Percentiles rank a stretch among this genome's conserved stretches.
Conservation (phyloP, 768 basidiomycete species). For the Dentipellis fragilis region DNA sequence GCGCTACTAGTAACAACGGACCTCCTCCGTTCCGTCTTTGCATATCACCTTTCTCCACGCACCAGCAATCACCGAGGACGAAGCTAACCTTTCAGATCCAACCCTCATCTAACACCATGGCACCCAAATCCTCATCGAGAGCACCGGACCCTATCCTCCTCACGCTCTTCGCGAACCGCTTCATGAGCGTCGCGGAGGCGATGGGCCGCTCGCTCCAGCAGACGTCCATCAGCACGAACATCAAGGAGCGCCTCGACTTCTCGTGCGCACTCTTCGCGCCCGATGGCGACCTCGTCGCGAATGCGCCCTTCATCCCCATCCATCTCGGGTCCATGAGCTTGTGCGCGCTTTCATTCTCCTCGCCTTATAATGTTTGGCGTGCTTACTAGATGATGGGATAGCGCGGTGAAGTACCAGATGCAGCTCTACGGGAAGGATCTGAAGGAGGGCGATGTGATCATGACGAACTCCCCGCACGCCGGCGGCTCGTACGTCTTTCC, state of each 20-base stretch:
- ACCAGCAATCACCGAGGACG: too few relatives aligned
- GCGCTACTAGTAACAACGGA: background rate
- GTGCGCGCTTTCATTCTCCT: constrained; percentile 31
- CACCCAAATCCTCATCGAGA: constrained; percentile 9
- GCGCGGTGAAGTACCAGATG: constrained; percentile 88
- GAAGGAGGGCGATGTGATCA: constrained; percentile 85
- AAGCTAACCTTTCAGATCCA: background rate
- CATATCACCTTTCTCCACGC: background rate
- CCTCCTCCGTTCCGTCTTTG: background rate
- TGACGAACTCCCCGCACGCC: constrained; percentile 86
- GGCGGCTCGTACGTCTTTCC: constrained; percentile 67
- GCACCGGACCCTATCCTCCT: constrained; percentile 79
- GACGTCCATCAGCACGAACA: constrained; percentile 88
- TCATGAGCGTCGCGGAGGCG: constrained; percentile 96
- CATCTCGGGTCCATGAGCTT: constrained; percentile 88
- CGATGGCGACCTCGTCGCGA: constrained; percentile 91
- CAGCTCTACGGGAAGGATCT: constrained; percentile 57
- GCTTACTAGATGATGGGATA: constrained; percentile 7
- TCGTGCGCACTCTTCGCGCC: constrained; percentile 92
- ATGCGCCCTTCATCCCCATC: constrained; percentile 86
- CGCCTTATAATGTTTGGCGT: background rate
- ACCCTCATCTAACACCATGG: background rate
- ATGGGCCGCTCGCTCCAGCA: constrained; percentile 89
- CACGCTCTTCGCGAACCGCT: constrained; percentile 89
- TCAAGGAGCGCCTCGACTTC: constrained; percentile 93